Evolutionary conservation across 148 eudicot species (phyloP).

Genomic region (Rhododendron mucronatum): DNA sequence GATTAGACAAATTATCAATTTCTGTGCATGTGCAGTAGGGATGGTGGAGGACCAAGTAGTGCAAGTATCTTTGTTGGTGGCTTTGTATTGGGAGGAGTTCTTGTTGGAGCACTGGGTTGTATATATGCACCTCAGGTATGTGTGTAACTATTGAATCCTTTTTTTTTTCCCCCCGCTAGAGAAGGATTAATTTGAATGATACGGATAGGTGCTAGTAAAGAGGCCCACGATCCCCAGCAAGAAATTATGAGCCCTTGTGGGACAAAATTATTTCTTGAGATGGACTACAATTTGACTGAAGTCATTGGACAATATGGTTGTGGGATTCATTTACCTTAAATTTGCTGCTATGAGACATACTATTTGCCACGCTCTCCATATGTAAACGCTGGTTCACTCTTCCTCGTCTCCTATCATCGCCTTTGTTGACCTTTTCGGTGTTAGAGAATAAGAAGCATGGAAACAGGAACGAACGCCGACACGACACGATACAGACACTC

Average conservation of each 20-base stretch:
- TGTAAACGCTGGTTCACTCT: background rate
- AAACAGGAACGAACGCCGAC: background rate
- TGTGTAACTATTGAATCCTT: background rate
- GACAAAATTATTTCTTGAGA: background rate
- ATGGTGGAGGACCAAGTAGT: constrained; percentile 44
- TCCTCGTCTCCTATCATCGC: background rate
- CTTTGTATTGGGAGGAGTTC: constrained; percentile 67
- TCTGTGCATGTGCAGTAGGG: constrained; percentile 19
- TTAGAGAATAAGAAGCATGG: background rate
- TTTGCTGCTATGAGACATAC: background rate
- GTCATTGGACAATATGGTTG: background rate
- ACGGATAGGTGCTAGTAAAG: background rate
- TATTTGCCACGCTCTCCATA: background rate
- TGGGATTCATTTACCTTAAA: background rate
- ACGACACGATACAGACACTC: background rate
- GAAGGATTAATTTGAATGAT: background rate
- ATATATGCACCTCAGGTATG: constrained; percentile 74
- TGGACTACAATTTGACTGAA: background rate
- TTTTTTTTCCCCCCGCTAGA: background rate
- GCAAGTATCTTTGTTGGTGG: constrained; percentile 59
- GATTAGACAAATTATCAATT: background rate
- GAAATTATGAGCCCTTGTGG: background rate
- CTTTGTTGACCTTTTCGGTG: background rate
- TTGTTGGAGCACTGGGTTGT: constrained; percentile 63
- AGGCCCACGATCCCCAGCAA: background rate